Evolutionary conservation across 1,284 basidiomycete species (phyloP), one percentile per base, ranked within the genome.

Genomic region (Heterobasidion annosum): DNA sequence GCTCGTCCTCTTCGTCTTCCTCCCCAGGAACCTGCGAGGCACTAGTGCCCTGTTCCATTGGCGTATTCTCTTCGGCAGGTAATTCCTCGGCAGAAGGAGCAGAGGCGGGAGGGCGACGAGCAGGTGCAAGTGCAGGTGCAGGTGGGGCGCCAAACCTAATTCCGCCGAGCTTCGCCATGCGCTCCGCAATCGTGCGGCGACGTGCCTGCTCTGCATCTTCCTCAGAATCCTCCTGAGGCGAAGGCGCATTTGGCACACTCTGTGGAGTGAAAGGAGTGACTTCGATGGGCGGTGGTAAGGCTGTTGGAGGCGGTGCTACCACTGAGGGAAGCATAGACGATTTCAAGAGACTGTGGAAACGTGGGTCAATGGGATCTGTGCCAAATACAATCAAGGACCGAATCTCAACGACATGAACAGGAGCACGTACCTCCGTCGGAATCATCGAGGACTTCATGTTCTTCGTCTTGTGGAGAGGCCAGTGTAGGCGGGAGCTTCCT

Each of bases 141-240:
- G 61, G 64, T 33, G 78, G 78, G 16, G 74, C 81, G 3, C 87
- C 87, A 58, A 90, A 85, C 57, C 74, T 76, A 59, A 90, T 80
- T 2, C 83, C 86, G 33, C 88, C 86, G 1, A 91, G 70, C 60
- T 80, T 85, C 0, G 88, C 88, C 86, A 91, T 88, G 3, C 88
- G 76, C 59, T 90, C 87, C 1, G 87, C 85, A 48, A 90, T 85
- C 1, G 83, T 84, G 34, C 71, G 73, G n/a, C 79, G 75, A 50
- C 79, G 73, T 2, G 67, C 65, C 34, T 74, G 68, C 53, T 78
- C 81, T 0, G 71, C 68, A 57, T 83, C 78, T 58, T 76, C 77
- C 49, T 69, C 69, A 3, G 57, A 40, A 25, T 51, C 53, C 35
- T 50, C 45, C 32, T 50, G 56, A 10, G 59, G 56, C 35, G 59